phyloP scores from a whole-genome alignment of 2,329 filamentous ascomycete genomes.

The Monilinia polystroma region DNA sequence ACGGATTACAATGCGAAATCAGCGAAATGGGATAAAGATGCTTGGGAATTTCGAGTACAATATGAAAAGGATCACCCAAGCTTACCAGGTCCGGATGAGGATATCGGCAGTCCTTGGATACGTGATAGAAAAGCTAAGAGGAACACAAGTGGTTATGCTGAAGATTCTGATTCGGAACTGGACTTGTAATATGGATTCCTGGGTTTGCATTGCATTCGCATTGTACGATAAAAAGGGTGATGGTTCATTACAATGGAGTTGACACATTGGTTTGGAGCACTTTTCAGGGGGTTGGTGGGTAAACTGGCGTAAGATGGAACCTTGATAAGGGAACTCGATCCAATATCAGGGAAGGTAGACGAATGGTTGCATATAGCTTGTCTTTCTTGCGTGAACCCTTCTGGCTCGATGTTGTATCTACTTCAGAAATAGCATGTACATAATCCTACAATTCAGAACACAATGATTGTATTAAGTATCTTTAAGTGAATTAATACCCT shows the following conservation, averaged over 20 bases:
- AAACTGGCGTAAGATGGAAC: constrained; percentile 21
- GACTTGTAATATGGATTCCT: constrained; percentile 28
- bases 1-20: constrained; percentile 60
- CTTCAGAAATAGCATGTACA: constrained; percentile 13
- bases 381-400: constrained; percentile 5
- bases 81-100: constrained; percentile 41
- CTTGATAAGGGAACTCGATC: constrained; percentile 1
- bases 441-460: background rate
- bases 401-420: constrained; percentile 16
- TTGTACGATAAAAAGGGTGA: constrained; percentile 23
- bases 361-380: constrained; percentile 21
- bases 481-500: background rate
- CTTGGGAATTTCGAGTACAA: constrained; percentile 51
- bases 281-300: constrained; percentile 13
- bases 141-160: constrained; percentile 39
- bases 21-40: constrained; percentile 70
- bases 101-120: constrained; percentile 34
- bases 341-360: constrained; percentile 2
- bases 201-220: constrained; percentile 22
- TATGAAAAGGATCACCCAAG: constrained; percentile 56
- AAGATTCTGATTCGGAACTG: constrained; percentile 37
- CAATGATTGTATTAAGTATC: background rate
- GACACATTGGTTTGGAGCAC: constrained; percentile 22
- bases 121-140: constrained; percentile 40
- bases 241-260: constrained; percentile 21